phyloP scores from a whole-genome alignment of 2,329 filamentous ascomycete species.

The Emericellopsis cladophorae region DNA sequence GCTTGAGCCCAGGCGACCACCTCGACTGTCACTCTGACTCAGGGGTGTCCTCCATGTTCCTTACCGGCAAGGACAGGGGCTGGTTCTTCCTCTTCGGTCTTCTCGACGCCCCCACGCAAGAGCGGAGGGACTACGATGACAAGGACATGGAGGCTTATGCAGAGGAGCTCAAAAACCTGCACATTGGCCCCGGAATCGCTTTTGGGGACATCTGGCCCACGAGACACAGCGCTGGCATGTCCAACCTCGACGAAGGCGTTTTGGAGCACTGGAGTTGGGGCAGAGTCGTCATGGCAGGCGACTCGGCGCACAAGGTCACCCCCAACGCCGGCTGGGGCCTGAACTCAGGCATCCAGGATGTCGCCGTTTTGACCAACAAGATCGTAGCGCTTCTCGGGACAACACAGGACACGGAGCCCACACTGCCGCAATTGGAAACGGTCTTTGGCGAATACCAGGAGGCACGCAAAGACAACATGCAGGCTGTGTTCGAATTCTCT shows the following conservation, averaged over 20 bases:
- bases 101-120: conserved; percentile 10
- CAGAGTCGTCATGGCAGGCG: conserved; percentile 15
- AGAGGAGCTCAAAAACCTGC: conserved; percentile 11
- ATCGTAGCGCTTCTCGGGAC: conserved; percentile 7
- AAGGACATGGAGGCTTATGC: conserved; percentile 13
- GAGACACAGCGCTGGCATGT: conserved; percentile 7
- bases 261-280: conserved; percentile 12
- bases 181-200: conserved; percentile 8
- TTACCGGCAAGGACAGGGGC: conserved; percentile 9
- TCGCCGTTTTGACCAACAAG: conserved; percentile 10
- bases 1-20: conserved; percentile 2
- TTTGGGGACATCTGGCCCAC: conserved; percentile 13
- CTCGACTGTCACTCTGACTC: conserved; percentile 12
- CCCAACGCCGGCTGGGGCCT: conserved; percentile 14
- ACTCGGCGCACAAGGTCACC: conserved; percentile 17
- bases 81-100: conserved; percentile 14
- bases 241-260: conserved; percentile 15
- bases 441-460: conserved; percentile 4
- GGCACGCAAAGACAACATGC: conserved; percentile 1
- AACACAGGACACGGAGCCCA: neutral
- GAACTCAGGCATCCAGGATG: conserved; percentile 15
- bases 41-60: conserved; percentile 10
- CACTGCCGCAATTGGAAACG: neutral
- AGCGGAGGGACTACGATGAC: conserved; percentile 13
- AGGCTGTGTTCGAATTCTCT: conserved; percentile 1